Percentiles rank a stretch among this genome's conserved stretches.
phyloP scores from a whole-genome alignment of 2,329 filamentous ascomycete species.

The Chaetomium strumarium region DNA sequence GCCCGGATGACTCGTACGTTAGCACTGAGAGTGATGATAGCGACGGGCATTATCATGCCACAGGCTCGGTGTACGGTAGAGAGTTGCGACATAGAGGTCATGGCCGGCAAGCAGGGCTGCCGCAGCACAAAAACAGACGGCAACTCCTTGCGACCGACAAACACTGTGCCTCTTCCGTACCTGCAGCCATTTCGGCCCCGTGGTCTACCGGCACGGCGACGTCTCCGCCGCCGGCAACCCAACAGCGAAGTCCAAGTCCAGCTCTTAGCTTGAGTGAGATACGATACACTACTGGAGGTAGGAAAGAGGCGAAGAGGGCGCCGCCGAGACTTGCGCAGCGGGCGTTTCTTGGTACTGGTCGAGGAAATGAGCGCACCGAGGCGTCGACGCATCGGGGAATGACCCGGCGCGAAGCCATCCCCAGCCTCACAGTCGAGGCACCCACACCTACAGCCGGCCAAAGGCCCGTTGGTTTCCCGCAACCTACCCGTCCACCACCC shows the following conservation, averaged over 20 bases:
- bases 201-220: neutral
- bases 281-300: neutral
- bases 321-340: constrained; percentile 12
- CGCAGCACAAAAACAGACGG: neutral
- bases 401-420: neutral
- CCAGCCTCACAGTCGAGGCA: neutral
- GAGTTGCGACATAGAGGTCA: neutral
- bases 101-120: neutral
- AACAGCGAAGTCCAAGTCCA: neutral
- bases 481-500: neutral
- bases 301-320: neutral
- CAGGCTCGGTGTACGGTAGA: neutral
- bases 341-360: neutral
- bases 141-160: neutral
- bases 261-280: neutral
- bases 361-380: neutral
- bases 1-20: neutral
- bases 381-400: neutral
- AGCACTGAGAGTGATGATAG: neutral
- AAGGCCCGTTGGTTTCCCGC: neutral
- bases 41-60: neutral
- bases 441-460: neutral
- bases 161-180: neutral
- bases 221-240: neutral
- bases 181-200: neutral